Percentiles rank a stretch among this genome's conserved stretches.
Evolutionary conservation across 371 early-diverging fungal species (phyloP).

Genomic region (Rhizomucor pusillus): DNA sequence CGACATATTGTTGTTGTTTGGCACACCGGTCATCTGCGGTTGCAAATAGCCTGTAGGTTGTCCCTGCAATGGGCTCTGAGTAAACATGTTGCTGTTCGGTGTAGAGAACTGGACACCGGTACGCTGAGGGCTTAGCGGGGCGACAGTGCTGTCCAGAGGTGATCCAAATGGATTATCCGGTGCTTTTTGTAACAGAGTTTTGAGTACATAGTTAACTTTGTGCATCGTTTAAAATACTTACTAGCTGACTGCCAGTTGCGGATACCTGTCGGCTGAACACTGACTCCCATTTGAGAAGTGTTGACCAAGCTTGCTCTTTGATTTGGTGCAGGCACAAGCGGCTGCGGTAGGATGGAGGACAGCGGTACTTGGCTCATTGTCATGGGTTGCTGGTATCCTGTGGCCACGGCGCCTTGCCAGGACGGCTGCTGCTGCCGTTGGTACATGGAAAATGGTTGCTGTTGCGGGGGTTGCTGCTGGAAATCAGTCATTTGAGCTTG

Average conservation of each 20-base stretch:
- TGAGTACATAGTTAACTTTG: background rate
- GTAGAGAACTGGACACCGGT: constrained; percentile 44
- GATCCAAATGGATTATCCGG: constrained; percentile 59
- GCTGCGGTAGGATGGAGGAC: constrained; percentile 8
- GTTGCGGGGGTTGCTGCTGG: constrained; percentile 5
- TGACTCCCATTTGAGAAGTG: constrained; percentile 15
- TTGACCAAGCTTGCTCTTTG: constrained; percentile 4
- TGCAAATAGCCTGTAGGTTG: constrained; percentile 30
- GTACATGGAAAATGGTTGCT: background rate
- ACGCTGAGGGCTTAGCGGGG: constrained; percentile 27
- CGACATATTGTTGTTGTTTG: constrained; percentile 6
- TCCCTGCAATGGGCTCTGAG: constrained; percentile 30
- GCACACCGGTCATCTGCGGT: constrained; percentile 45
- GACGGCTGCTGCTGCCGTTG: constrained; percentile 8
- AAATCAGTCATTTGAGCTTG: background rate
- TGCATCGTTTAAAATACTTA: constrained; percentile 22
- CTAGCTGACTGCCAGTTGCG: constrained; percentile 54
- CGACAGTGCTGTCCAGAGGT: constrained; percentile 20
- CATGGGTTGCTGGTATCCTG: constrained; percentile 15
- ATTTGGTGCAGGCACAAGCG: constrained; percentile 2
- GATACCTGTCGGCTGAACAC: constrained; percentile 44
- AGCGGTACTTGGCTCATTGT: constrained; percentile 8
- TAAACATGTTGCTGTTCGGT: constrained; percentile 37
- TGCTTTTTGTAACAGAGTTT: constrained; percentile 17
- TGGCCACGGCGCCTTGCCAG: constrained; percentile 9